Percentiles rank a stretch among this genome's conserved stretches.
These are phyloP conservation scores for Trichoderma breve DNA, from an alignment of 2,329 filamentous ascomycete species.

Conservation along the genomic window DNA sequence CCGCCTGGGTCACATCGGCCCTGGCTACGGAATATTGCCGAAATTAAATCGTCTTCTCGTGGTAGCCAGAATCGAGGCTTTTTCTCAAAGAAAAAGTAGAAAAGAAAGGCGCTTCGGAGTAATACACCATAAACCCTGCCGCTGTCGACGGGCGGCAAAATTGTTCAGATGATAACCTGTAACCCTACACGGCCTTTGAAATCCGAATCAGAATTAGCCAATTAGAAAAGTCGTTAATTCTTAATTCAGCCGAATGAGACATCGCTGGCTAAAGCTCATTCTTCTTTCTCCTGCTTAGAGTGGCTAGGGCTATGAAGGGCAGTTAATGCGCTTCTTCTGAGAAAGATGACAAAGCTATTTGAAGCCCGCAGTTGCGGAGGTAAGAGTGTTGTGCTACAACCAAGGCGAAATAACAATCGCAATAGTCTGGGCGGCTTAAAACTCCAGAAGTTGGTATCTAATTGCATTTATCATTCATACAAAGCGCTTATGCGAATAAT, in stretches of 20 bases:
- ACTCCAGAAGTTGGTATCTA: not conserved
- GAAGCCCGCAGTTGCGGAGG: not conserved
- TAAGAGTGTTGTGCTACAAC: not conserved
- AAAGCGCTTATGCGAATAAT: not conserved
- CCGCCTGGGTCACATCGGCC: not conserved
- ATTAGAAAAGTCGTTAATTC: not conserved
- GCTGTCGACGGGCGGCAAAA: conserved; percentile 4
- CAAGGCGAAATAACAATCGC: not conserved
- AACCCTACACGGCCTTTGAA: not conserved
- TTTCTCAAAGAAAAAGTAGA: not conserved
- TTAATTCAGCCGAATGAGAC: conserved; percentile 8
- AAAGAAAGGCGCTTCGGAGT: not conserved
- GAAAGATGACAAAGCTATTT: not conserved
- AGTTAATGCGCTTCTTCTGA: not conserved
- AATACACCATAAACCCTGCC: not conserved
- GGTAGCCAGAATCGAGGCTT: not conserved
- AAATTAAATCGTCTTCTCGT: not conserved
- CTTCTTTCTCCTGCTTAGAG: not conserved
- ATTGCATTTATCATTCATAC: not conserved
- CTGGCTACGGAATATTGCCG: not conserved
- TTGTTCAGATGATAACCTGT: not conserved
- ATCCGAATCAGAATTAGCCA: not conserved
- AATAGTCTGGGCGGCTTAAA: not conserved
- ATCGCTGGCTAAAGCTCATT: not conserved
- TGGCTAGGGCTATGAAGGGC: not conserved